Base-by-base conservation (phyloP, 805 yeast species). In the Teunomyces gatunensis region DNA sequence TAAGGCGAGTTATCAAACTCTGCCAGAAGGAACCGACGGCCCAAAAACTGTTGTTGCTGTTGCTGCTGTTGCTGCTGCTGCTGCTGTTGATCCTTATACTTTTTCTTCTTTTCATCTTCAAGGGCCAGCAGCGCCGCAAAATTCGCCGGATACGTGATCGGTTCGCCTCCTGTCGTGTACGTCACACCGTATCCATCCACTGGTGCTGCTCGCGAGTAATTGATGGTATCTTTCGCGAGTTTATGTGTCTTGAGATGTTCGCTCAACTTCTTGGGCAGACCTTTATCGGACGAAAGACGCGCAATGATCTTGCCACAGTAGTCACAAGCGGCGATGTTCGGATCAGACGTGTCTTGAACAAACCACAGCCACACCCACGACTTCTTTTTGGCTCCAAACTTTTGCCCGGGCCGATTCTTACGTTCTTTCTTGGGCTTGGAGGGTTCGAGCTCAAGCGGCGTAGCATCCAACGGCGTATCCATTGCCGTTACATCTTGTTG, bases 301-400 rank as follows among this genome's bases (percentile, higher is more conserved):
- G 66, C 66, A 32, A 80, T 71, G 10, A 72, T 65, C 54, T 75
- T 78, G 1, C 79, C 77, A 58, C 85, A 80, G 49, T 61, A 69
- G 50, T 79, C 81, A 60, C 85, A 80, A 3, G 75, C 75, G 2
- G 84, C 84, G 15, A 74, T 51, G 47, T 78, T 77, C 43, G 75
- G 69, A 53, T 80, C 77, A 15, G 52, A 52, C 13, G 59, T 57
- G 56, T 79, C 83, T 54, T 80, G 84, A 11, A 68, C 68, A 55
- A 80, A 80, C 84, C 85, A 80, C 17, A 73, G 62, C 85, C 85
- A 80, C 11, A 80, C 84, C 84, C 84, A 80, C 28, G 81, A 78
- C 53, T 73, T 75, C 69, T 80, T 80, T 55, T 78, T 79, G 13
- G 85, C 85, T 13, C 85, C 85, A 50, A 78, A 78, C 54, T 73